Base-by-base conservation (phyloP, 2,329 filamentous ascomycete species). In the Talaromyces rugulosus region DNA sequence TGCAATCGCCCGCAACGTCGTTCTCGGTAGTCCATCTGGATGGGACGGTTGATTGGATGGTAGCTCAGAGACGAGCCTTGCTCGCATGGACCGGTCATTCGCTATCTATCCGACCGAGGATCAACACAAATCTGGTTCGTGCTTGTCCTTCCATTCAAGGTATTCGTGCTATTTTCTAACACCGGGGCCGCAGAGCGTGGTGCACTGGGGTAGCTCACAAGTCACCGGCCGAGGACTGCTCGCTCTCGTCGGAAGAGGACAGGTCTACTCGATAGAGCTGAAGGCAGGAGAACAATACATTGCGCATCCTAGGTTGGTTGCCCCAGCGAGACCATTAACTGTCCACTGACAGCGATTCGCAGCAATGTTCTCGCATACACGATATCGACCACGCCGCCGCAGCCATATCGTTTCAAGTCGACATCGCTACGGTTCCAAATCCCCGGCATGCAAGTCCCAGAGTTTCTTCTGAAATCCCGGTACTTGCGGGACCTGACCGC, bases 61-160 rank as follows among this genome's bases (percentile, higher is more conserved):
- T 99, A 8, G 85, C 91, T 6, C 93, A 98, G 74, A 85, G 91
- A 65, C 89, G 91, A 66, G 92, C 92, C 1, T 82, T 99, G 59
- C 82, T 98, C n/a, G 95, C 95, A 60, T 99, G 95, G 95, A 96
- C 94, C 0, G 95, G 95, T 31, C 91, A 96, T 74, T 92, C 91
- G 0, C 82, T 99, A 60, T 82, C 83, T 16, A 83, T 95, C 52
- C 87, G 87, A 40, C 91, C 93, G 2, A 88, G 87, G 54, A 82
- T 96, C 66, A 93, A 92, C 69, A 84, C 83, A 51, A 84, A 85
- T 66, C 83, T 97, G 72, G 88, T 85, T 71, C 62, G 58, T 56
- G n/a, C 77, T 72, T 11, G 12, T 12, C 7, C 14, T 47, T 40
- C 4, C 23, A 14, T 16, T 16, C 2, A 9, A 8, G 6, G 50